A percentile compares a stretch with the other conserved stretches of the same genome.
phyloP scores from a whole-genome alignment of 2,329 filamentous ascomycete genomes.

The Pseudocercospora eumusae region DNA sequence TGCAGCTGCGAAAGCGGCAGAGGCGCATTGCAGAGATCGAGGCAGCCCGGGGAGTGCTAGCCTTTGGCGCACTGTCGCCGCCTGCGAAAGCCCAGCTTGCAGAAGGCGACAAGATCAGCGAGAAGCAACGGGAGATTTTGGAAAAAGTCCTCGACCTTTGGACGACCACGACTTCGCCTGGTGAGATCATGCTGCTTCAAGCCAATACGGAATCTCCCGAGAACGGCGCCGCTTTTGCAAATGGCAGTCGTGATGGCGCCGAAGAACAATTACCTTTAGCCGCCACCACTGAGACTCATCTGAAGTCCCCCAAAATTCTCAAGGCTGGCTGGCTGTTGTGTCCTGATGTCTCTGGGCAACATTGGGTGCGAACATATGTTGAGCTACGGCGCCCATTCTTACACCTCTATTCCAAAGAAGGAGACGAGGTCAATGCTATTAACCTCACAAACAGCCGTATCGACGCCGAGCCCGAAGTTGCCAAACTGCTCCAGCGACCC shows the following conservation, averaged over 20 bases:
- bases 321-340: constrained; percentile 88
- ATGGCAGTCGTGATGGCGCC: constrained; percentile 28
- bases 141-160: constrained; percentile 65
- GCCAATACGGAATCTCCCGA: constrained; percentile 66
- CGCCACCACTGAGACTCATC: constrained; percentile 72
- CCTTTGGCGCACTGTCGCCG: constrained; percentile 46
- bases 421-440: constrained; percentile 87
- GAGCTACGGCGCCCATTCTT: constrained; percentile 90
- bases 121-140: constrained; percentile 46
- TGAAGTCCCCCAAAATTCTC: constrained; percentile 71
- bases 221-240: constrained; percentile 56
- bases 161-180: constrained; percentile 48
- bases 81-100: constrained; percentile 38
- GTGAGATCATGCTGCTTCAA: constrained; percentile 50
- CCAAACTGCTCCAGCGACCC: constrained; percentile 63
- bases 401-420: constrained; percentile 82
- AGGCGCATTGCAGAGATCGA: constrained; percentile 78
- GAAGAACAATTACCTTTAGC: constrained; percentile 64
- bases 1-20: constrained; percentile 71
- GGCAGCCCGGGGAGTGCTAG: constrained; percentile 65
- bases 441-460: constrained; percentile 88
- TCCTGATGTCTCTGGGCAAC: constrained; percentile 71
- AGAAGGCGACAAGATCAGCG: constrained; percentile 29
- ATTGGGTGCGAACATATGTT: constrained; percentile 90
- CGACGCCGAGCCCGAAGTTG: constrained; percentile 86